phyloP scores from a whole-genome alignment of 2,329 filamentous ascomycete genomes.

The Hypoxylon sp. region DNA sequence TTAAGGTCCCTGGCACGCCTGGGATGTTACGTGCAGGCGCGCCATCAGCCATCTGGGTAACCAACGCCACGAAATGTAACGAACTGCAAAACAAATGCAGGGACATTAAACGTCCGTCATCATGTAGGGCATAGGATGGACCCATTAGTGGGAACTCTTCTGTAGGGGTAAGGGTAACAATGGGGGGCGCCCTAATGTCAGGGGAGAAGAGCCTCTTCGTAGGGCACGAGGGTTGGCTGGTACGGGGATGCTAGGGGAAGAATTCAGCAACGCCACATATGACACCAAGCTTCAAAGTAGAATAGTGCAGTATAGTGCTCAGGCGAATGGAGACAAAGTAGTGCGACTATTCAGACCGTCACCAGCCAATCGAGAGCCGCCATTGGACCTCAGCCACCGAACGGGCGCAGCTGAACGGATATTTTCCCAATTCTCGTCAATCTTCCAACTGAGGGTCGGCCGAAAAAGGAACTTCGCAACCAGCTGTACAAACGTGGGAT shows the following conservation, averaged over 20 bases:
- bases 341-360: constrained; percentile 35
- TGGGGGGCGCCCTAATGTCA: constrained; percentile 36
- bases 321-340: constrained; percentile 45
- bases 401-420: constrained; percentile 46
- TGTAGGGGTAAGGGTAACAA: constrained; percentile 26
- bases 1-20: constrained; percentile 36
- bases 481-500: constrained; percentile 30
- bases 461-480: constrained; percentile 30
- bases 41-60: constrained; percentile 47
- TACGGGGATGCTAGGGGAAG: constrained; percentile 39
- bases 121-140: constrained; percentile 38
- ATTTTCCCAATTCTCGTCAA: constrained; percentile 33
- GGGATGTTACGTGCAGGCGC: constrained; percentile 44
- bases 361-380: constrained; percentile 37
- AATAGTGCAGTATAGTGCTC: constrained; percentile 43
- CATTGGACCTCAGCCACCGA: constrained; percentile 37
- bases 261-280: constrained; percentile 53
- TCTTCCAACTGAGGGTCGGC: constrained; percentile 19
- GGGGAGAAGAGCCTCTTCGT: constrained; percentile 39
- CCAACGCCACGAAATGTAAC: constrained; percentile 41
- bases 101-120: constrained; percentile 44
- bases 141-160: constrained; percentile 31
- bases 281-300: constrained; percentile 47
- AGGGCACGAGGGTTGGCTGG: constrained; percentile 41
- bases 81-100: constrained; percentile 47